A percentile compares a stretch with the other conserved stretches of the same genome.
Conservation (phyloP, 78 protist species). For the Cavenderia fasciculata region DNA sequence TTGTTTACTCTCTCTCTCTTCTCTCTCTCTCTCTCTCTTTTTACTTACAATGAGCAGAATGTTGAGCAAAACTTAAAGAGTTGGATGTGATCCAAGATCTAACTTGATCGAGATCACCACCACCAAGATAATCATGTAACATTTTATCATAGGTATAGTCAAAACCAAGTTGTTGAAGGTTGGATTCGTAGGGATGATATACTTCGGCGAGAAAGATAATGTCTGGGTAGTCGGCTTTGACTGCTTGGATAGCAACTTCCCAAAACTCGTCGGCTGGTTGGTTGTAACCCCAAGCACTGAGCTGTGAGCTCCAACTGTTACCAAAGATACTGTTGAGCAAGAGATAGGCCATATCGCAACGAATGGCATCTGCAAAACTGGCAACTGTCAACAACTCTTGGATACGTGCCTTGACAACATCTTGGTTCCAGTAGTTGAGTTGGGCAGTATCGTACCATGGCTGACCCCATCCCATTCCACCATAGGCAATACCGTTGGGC, state of each 20-base stretch:
- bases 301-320: conserved; percentile 80
- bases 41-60: conserved; percentile 73
- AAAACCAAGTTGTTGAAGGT: conserved; percentile 84
- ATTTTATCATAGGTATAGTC: conserved; percentile 93
- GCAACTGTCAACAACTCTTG: conserved; percentile 75
- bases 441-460: conserved; percentile 88
- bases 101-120: conserved; percentile 62
- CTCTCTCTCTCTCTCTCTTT: no score
- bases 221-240: conserved; percentile 82
- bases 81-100: conserved; percentile 65
- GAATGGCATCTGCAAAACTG: conserved; percentile 84
- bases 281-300: conserved; percentile 80
- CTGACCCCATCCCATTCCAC: conserved; percentile 77
- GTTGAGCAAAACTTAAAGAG: conserved; percentile 10
- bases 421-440: conserved; percentile 89
- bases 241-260: conserved; percentile 81
- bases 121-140: conserved; percentile 79
- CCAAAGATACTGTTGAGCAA: conserved; percentile 81
- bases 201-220: conserved; percentile 90
- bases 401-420: conserved; percentile 9
- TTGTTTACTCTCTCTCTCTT: no score
- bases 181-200: conserved; percentile 72
- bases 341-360: conserved; percentile 95
- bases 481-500: conserved; percentile 91
- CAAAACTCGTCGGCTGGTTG: conserved; percentile 90